Evolutionary conservation across 345 rosid species (phyloP).

Genomic region (Clarkia xantiana): DNA sequence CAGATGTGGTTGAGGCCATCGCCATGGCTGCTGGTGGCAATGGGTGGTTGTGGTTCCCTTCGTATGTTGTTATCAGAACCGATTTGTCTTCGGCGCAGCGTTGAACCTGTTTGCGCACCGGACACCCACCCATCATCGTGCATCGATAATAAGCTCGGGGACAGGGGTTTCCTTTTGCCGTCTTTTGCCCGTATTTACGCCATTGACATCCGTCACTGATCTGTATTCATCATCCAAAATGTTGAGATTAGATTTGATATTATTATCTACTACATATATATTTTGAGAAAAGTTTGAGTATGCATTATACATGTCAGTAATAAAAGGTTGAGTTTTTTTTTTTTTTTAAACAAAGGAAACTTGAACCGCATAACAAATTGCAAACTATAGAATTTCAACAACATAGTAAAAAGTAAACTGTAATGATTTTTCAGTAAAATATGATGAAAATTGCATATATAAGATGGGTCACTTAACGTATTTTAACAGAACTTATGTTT

Average conservation of each 20-base stretch:
- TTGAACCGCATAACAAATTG: no score
- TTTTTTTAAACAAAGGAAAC: no score
- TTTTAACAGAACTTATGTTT: no score
- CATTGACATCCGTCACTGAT: slow-evolving; percentile 89
- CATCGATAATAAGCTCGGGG: slow-evolving; percentile 96
- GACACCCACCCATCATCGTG: slow-evolving; percentile 90
- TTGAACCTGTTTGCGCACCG: slow-evolving; percentile 97
- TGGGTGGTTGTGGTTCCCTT: slow-evolving; percentile 90
- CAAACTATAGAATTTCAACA: no score
- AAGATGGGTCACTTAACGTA: no score
- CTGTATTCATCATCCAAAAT: slow-evolving; percentile 13
- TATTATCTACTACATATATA: no score
- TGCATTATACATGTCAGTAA: no score
- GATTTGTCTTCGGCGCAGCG: slow-evolving; percentile 87
- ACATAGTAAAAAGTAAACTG: no score
- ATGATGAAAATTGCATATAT: no score
- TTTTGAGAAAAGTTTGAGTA: no score
- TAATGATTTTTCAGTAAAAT: no score
- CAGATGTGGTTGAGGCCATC: slow-evolving; percentile 87
- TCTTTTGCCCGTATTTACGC: slow-evolving; percentile 97
- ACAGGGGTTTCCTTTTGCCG: slow-evolving; percentile 97
- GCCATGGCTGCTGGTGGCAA: slow-evolving; percentile 87
- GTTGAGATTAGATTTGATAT: background rate
- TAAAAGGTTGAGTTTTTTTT: no score
- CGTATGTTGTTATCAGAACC: slow-evolving; percentile 80